Conservation (phyloP, 495 filamentous ascomycete species). For the Aspergillus egyptiacus region DNA sequence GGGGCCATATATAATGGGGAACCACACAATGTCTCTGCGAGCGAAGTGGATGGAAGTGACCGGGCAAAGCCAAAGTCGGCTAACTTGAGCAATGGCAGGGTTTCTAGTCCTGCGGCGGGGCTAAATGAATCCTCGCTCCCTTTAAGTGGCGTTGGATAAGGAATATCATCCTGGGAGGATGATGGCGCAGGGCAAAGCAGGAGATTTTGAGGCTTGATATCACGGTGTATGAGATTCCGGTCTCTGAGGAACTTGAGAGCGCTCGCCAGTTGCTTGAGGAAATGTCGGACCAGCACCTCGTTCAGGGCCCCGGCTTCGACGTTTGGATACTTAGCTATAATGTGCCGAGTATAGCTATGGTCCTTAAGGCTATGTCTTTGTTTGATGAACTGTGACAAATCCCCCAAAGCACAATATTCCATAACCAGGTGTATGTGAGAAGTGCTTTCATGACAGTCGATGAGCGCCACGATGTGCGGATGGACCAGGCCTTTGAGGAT, state of each 20-base stretch:
- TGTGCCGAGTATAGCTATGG: conserved; percentile 71
- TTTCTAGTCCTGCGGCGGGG: conserved; percentile 76
- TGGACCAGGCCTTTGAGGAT: conserved; percentile 89
- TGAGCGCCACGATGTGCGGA: conserved; percentile 93
- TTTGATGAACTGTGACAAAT: conserved; percentile 91
- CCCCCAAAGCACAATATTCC: conserved; percentile 96
- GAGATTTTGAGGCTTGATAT: conserved; percentile 96
- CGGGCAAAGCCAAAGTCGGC: conserved; percentile 97
- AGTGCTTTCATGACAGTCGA: conserved; percentile 80
- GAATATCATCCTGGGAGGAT: conserved; percentile 46
- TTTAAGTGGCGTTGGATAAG: conserved; percentile 49
- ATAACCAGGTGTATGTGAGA: conserved; percentile 94
- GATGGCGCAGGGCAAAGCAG: conserved; percentile 78
- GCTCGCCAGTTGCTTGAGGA: conserved; percentile 90
- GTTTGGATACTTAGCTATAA: conserved; percentile 88
- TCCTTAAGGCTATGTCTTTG: conserved; percentile 71
- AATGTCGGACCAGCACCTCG: conserved; percentile 91
- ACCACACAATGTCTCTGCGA: conserved; percentile 93
- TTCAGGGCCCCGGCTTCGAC: conserved; percentile 73
- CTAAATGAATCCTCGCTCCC: conserved; percentile 70
- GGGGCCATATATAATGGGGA: conserved; percentile 99
- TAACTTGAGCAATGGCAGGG: conserved; percentile 90
- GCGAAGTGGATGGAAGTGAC: conserved; percentile 76
- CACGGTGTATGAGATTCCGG: conserved; percentile 85
- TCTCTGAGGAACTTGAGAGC: conserved; percentile 82